Conservation (phyloP, 441 rosid genomes). For the Croton laevigatus region DNA sequence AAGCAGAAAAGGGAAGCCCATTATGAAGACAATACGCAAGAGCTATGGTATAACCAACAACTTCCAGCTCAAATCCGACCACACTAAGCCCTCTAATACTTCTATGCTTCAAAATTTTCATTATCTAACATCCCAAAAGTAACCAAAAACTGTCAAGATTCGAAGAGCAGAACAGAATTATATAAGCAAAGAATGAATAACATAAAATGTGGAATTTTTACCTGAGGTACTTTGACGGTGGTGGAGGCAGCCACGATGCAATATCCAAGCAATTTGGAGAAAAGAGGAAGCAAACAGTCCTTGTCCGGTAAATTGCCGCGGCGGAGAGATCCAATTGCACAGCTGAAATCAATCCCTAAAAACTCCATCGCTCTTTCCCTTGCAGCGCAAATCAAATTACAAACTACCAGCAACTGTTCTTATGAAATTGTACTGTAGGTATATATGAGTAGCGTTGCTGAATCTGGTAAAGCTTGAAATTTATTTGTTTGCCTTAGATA, state of each 20-base stretch:
- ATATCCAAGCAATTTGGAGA: conserved; percentile 91
- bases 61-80: conserved; percentile 83
- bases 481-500: too few species aligned
- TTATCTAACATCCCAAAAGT: conserved; percentile 40
- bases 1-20: conserved; percentile 96
- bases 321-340: conserved; percentile 65
- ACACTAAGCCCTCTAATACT: conserved; percentile 86
- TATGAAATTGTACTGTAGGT: neutral
- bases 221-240: conserved; percentile 98
- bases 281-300: conserved; percentile 75
- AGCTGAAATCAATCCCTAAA: conserved; percentile 71
- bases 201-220: conserved; percentile 6
- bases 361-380: conserved; percentile 41
- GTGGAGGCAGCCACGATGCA: conserved; percentile 88
- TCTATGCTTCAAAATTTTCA: conserved; percentile 74
- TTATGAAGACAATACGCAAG: conserved; percentile 87
- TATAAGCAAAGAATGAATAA: too few species aligned
- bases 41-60: conserved; percentile 85
- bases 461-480: too few species aligned
- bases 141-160: neutral
- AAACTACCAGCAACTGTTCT: neutral
- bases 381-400: neutral
- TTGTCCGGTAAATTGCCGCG: conserved; percentile 58
- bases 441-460: too few species aligned
- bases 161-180: neutral